Evolutionary conservation across 2,329 filamentous ascomycete genomes (phyloP), one percentile per base, ranked within the genome.

Genomic region (Fusarium keratoplasticum): DNA sequence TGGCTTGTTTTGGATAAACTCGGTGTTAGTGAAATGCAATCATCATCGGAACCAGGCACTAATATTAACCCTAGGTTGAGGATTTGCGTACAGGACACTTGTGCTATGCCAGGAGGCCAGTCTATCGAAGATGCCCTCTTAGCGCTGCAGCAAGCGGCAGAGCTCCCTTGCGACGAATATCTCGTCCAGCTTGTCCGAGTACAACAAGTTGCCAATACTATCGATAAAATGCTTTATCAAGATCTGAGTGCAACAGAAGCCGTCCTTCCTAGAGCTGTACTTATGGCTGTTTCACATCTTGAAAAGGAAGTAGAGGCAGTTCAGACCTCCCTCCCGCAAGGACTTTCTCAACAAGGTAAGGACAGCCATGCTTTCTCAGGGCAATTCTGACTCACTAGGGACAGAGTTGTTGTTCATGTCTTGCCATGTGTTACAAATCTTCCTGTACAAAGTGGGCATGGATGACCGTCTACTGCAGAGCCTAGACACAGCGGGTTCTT

Each of bases 1-100:
- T 7, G 69, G 69, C 1, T 38, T 63, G 2, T 71, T 64, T 27
- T 71, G 69, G 69, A 25, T 71, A 18, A 71, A 57, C 59, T 71
- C 44, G 0, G 7, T 71, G 69, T 71, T 20, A 13, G 61, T 25
- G 3, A 22, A 9, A 9, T 0, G 4, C 14, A 6, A 6, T 1
- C 2, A 1, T 9, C 0, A 2, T 27, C 10, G 6, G 10, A 13
- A 1, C 8, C 11, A n/a, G 31, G 6, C 25, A n/a, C 47, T 69
- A 14, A 61, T 29, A 6, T 5, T 9, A 4, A 6, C 4, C 13
- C 5, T 27, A 62, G 63, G 5, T 33, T 47, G 1, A 61, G 54
- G 1, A 59, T 50, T 0, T 67, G 59, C 3, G 55, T 67, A 5
- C 69, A 33, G n/a, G 22, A 40, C 0, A 25, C 61, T 6, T 31